Percentiles rank a stretch among this genome's conserved stretches.
Evolutionary conservation across 192 early-diverging fungal genomes (phyloP).

Genomic region (Coemansia sp.): DNA sequence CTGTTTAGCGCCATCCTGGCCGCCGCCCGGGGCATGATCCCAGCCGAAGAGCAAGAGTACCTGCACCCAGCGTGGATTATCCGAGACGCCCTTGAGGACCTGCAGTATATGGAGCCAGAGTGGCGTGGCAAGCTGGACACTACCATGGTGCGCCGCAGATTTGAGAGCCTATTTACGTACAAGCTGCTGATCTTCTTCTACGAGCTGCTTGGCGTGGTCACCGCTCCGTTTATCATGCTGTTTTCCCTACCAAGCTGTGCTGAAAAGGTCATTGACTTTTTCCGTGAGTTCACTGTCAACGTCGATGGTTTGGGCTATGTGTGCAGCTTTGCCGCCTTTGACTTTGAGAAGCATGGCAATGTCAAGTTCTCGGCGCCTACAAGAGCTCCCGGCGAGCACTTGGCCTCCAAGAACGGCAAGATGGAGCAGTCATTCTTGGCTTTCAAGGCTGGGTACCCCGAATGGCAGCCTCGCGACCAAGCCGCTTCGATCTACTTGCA

Average conservation of each 20-base stretch:
- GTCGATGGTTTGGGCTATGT: slow-evolving; percentile 90
- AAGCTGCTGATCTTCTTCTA: slow-evolving; percentile 76
- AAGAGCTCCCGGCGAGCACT: slow-evolving; percentile 57
- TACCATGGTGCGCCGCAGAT: slow-evolving; percentile 76
- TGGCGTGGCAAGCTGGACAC: slow-evolving; percentile 86
- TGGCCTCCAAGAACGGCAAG: slow-evolving; percentile 84
- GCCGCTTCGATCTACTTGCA: slow-evolving; percentile 79
- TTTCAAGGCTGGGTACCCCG: slow-evolving; percentile 92
- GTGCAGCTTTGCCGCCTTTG: slow-evolving; percentile 96
- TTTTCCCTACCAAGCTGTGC: slow-evolving; percentile 71
- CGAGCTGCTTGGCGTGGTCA: slow-evolving; percentile 77
- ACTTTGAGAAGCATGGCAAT: slow-evolving; percentile 89
- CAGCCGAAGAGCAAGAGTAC: slow-evolving; percentile 73
- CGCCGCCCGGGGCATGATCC: slow-evolving; percentile 72
- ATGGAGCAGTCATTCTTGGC: slow-evolving; percentile 98
- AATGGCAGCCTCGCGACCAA: slow-evolving; percentile 84
- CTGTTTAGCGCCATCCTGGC: slow-evolving; percentile 84
- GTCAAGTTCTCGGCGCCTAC: slow-evolving; percentile 78
- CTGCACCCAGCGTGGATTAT: slow-evolving; percentile 83
- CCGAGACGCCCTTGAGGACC: slow-evolving; percentile 74
- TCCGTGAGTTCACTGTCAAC: slow-evolving; percentile 91
- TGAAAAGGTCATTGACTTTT: slow-evolving; percentile 86
- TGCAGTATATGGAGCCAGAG: slow-evolving; percentile 84
- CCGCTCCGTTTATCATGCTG: slow-evolving; percentile 83
- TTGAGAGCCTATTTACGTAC: slow-evolving; percentile 75